Conservation (phyloP, 352 stramenopile species). For the Albugo laibachii region DNA sequence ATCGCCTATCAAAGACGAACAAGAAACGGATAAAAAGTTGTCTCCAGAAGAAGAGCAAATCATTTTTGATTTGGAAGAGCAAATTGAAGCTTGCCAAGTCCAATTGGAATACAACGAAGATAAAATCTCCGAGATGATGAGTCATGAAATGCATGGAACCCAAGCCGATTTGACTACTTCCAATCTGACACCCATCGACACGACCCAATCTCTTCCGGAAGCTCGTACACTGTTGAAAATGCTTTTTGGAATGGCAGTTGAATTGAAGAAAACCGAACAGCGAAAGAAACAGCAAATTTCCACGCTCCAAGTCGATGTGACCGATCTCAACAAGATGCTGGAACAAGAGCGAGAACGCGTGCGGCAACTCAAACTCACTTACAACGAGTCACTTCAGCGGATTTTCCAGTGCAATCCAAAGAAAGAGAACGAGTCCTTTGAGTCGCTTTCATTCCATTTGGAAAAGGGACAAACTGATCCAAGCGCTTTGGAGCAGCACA, state of each 20-base stretch:
- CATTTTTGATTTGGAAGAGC: slow-evolving; percentile 65
- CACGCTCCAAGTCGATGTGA: slow-evolving; percentile 53
- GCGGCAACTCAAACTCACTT: slow-evolving; percentile 63
- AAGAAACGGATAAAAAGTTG: slow-evolving; percentile 10
- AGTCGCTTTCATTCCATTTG: background rate
- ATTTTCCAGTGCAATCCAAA: slow-evolving; percentile 24
- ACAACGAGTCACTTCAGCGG: slow-evolving; percentile 65
- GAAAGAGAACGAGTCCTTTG: background rate
- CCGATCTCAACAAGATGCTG: slow-evolving; percentile 28
- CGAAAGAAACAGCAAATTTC: slow-evolving; percentile 53
- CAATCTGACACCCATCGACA: slow-evolving; percentile 35
- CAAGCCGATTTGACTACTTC: slow-evolving; percentile 13
- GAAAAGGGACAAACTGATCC: slow-evolving; percentile 43
- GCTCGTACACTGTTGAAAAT: slow-evolving; percentile 64
- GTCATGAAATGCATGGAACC: slow-evolving; percentile 17
- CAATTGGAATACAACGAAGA: slow-evolving; percentile 81
- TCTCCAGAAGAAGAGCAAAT: slow-evolving; percentile 66
- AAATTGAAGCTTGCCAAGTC: slow-evolving; percentile 69
- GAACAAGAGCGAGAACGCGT: slow-evolving; percentile 53
- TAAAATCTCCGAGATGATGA: slow-evolving; percentile 68
- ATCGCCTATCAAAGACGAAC: slow-evolving; percentile 26
- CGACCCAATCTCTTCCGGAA: slow-evolving; percentile 61
- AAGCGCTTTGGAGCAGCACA: slow-evolving; percentile 58
- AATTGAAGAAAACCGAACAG: slow-evolving; percentile 76
- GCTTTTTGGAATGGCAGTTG: slow-evolving; percentile 72